Percentiles rank a stretch among this genome's conserved stretches.
Conservation (phyloP, 2,329 filamentous ascomycete species). For the Myotisia sp. region DNA sequence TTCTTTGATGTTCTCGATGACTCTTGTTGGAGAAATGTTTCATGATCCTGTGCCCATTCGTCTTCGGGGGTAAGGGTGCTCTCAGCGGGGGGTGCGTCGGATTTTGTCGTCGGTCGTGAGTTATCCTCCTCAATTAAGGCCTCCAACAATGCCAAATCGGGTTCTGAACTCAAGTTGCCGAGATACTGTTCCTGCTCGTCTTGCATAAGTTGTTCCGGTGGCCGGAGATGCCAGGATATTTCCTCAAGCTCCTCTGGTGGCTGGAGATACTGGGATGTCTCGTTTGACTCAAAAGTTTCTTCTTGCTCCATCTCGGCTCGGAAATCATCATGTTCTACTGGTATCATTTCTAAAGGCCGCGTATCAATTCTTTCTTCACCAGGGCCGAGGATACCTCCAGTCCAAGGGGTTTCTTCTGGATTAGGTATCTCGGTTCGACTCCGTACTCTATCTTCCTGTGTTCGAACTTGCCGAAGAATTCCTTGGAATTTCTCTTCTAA, state of each 20-base stretch:
- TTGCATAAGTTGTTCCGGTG: no score
- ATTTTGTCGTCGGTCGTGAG: slow-evolving; percentile 9
- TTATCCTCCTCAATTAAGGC: no score
- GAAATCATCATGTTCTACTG: no score
- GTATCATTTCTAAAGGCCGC: background rate
- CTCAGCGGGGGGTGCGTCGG: slow-evolving; percentile 1
- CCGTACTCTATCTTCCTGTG: slow-evolving; percentile 17
- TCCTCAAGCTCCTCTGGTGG: background rate
- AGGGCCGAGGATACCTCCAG: slow-evolving; percentile 22
- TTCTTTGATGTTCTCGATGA: no score
- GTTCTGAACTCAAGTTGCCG: no score
- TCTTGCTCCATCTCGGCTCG: background rate
- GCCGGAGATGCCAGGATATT: no score
- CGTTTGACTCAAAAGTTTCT: background rate
- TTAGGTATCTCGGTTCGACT: background rate
- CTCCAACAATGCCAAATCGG: slow-evolving; percentile 4
- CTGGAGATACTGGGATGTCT: background rate
- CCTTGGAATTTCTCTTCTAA: slow-evolving; percentile 29
- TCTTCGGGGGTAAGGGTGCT: slow-evolving; percentile 5
- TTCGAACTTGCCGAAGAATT: slow-evolving; percentile 23
- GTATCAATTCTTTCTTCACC: background rate
- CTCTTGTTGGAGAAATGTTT: slow-evolving; percentile 2
- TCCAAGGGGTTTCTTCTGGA: slow-evolving; percentile 19
- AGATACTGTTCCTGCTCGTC: no score
- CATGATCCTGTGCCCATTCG: slow-evolving; percentile 7